Conservation (phyloP, 768 basidiomycete species). For the Boletus rubescentipes region DNA sequence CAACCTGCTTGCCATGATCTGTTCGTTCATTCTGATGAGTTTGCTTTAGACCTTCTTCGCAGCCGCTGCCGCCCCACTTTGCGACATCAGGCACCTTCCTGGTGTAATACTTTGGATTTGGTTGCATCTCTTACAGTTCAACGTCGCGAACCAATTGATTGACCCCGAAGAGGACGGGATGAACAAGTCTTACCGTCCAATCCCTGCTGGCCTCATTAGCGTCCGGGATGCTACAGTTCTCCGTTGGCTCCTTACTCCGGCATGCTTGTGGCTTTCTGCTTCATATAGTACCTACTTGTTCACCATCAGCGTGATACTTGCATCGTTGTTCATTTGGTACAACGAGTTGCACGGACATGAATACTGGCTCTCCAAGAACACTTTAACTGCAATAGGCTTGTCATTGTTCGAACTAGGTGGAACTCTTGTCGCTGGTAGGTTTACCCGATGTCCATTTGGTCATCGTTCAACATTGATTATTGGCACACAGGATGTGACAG, state of each 20-base stretch:
- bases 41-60: constrained; percentile 35
- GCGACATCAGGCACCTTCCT: constrained; percentile 17
- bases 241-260: constrained; percentile 36
- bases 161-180: constrained; percentile 41
- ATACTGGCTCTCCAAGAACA: constrained; percentile 36
- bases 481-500: constrained; percentile 23
- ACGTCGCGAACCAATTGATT: constrained; percentile 43
- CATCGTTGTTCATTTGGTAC: constrained; percentile 35
- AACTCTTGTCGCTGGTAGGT: constrained; percentile 37
- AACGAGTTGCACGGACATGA: constrained; percentile 35
- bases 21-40: background rate
- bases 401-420: constrained; percentile 40
- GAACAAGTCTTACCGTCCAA: constrained; percentile 46
- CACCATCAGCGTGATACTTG: constrained; percentile 30
- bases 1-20: background rate
- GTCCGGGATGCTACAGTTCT: constrained; percentile 35
- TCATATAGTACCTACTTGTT: constrained; percentile 33
- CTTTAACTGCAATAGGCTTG: constrained; percentile 37
- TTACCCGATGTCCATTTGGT: background rate
- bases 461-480: constrained; percentile 9
- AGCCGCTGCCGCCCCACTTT: constrained; percentile 32
- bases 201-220: constrained; percentile 45
- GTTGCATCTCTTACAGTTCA: constrained; percentile 47
- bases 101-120: constrained; percentile 44
- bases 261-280: constrained; percentile 39